Evolutionary conservation across 805 yeast species (phyloP).

Genomic region (Teunomyces atbi): DNA sequence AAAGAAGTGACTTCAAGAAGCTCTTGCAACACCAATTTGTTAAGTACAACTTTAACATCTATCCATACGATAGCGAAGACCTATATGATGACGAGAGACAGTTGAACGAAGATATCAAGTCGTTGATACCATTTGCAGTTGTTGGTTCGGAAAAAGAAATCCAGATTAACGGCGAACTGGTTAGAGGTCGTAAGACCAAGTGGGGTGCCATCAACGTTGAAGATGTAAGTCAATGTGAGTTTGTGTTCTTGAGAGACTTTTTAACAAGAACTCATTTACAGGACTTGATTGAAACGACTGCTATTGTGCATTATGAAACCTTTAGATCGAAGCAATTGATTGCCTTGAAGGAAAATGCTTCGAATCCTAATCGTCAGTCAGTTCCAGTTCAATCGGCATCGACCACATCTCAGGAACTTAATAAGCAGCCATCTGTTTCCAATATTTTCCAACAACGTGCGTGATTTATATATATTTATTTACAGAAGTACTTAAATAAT

Average conservation of each 20-base stretch:
- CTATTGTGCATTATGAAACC: slow-evolving; percentile 83
- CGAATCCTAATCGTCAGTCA: slow-evolving; percentile 41
- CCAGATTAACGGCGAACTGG: slow-evolving; percentile 70
- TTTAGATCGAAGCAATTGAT: slow-evolving; percentile 93
- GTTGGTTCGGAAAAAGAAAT: slow-evolving; percentile 86
- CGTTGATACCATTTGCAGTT: slow-evolving; percentile 86
- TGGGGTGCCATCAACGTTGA: slow-evolving; percentile 95
- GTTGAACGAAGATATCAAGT: slow-evolving; percentile 69
- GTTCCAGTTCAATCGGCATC: slow-evolving; percentile 15
- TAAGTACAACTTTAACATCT: slow-evolving; percentile 69
- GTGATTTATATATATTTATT: neutral
- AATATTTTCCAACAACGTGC: slow-evolving; percentile 6
- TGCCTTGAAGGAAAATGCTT: slow-evolving; percentile 89
- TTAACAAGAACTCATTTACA: slow-evolving; percentile 93
- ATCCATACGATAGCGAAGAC: slow-evolving; percentile 77
- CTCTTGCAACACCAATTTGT: slow-evolving; percentile 73
- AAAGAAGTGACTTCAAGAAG: slow-evolving; percentile 76
- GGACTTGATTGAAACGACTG: slow-evolving; percentile 91
- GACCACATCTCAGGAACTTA: neutral
- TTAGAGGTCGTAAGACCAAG: slow-evolving; percentile 87
- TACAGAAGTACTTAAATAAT: neutral
- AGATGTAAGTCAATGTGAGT: slow-evolving; percentile 94
- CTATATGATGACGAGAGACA: slow-evolving; percentile 70
- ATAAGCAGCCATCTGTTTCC: neutral
- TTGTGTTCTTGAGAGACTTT: slow-evolving; percentile 89